Base-by-base conservation (phyloP, 345 rosid genomes). In the Kernera saxatilis region DNA sequence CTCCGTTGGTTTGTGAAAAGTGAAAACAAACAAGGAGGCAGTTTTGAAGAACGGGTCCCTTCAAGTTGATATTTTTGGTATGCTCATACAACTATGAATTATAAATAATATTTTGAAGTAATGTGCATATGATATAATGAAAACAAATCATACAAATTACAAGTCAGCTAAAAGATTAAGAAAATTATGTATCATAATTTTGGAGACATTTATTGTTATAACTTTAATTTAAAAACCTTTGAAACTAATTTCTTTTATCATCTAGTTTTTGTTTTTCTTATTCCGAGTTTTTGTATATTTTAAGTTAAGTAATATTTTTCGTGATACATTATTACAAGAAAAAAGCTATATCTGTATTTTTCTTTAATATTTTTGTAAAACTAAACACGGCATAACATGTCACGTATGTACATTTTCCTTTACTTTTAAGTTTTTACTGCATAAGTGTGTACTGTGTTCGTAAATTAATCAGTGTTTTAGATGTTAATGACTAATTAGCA, bases 1-100 rank as follows among this genome's bases (percentile, higher is more conserved):
- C 59, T 66, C 26, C 70, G 37, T 50, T 50, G 26, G 48, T 66
- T 50, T 65, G 36, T 8, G 54, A 45, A 33, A 32, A 64, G 14
- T 32, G 60, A 17, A 33, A 32, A 64, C 56, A 32, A 64, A 12
- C 56, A 32, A 55, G 13, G n/a, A 15, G 36, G 15, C 35, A 30
- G 58, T 36, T 22, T 35, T 22, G 1, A 32, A 13, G 55, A 13
- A 45, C 2, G 43, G 66, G 43, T 56, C 61, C 43, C 27, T 33
- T 56, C 39, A 7, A 27, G 2, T 8, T 8, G 3, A 18, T 8
- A 3, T 19, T 45, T 15, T 8, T 18, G 26, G 6, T 46, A 3
- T 4, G 26, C 26, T 45, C 2, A 45, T 18, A 45, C 3, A 43
- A 3, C 8, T 45, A 19, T 19, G 14, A 5, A 40, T n/a, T 40